A percentile compares a stretch with the other conserved stretches of the same genome.
Evolutionary conservation across 495 filamentous ascomycete genomes (phyloP).

Genomic region (Penicillium pancosmium): DNA sequence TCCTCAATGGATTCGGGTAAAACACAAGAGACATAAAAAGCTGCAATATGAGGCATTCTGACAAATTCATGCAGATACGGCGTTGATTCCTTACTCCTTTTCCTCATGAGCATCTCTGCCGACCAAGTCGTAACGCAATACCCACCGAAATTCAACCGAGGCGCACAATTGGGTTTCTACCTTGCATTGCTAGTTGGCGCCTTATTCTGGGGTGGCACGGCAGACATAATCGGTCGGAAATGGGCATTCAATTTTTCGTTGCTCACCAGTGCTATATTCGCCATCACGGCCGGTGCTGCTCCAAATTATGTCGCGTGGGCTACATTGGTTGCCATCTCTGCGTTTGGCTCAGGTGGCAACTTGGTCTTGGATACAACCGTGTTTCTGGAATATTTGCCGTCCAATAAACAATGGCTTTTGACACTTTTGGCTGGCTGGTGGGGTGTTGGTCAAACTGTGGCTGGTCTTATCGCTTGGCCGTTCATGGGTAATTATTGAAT

Average conservation of each 20-base stretch:
- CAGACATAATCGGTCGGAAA: constrained; percentile 46
- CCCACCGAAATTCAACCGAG: constrained; percentile 18
- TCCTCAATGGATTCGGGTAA: constrained; percentile 27
- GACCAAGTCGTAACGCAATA: constrained; percentile 24
- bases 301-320: constrained; percentile 18
- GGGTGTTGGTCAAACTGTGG: constrained; percentile 23
- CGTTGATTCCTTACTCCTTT: constrained; percentile 22
- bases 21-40: background rate
- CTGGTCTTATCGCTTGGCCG: constrained; percentile 22
- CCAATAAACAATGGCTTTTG: constrained; percentile 27
- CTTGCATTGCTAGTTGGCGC: constrained; percentile 38
- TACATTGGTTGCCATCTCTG: constrained; percentile 19
- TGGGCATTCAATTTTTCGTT: constrained; percentile 45
- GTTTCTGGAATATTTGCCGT: constrained; percentile 22
- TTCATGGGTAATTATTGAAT: constrained; percentile 15
- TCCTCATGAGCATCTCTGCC: constrained; percentile 23
- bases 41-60: background rate
- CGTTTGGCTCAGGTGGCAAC: constrained; percentile 25
- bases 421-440: constrained; percentile 25
- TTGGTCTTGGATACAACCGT: constrained; percentile 23
- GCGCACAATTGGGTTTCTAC: constrained; percentile 23
- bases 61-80: constrained; percentile 11
- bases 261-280: constrained; percentile 37
- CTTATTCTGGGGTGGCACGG: constrained; percentile 42
- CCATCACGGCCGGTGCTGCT: constrained; percentile 21